Evolutionary conservation across 2,329 filamentous ascomycete genomes (phyloP), one percentile per base, ranked within the genome.

Genomic region (Seiridium cupressi): DNA sequence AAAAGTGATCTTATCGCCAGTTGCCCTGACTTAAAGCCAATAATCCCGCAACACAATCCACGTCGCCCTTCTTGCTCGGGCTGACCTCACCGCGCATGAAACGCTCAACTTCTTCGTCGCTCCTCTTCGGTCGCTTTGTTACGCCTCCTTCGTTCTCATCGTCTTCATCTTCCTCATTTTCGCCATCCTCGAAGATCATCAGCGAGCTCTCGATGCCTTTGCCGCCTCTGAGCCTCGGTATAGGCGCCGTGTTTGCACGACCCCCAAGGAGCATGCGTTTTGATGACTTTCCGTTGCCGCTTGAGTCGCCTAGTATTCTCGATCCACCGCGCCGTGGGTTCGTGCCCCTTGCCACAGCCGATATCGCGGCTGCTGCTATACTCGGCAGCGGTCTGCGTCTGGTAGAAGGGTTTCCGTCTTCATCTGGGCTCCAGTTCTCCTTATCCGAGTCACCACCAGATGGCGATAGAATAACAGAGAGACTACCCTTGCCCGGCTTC

Each of bases 21-120:
- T 92, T 92, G n/a, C 93, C 94, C 76, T 96, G 91, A 69, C 92
- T 96, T 51, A 98, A 81, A 55, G 91, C 94, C 63, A 97, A 74
- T 64, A 98, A 76, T n/a, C 92, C 92, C 58, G 94, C 92, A 51
- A 97, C 89, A 70, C 92, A 96, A 71, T 96, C 92, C 73, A 96
- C 81, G 71, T 97, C 94, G 60, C 88, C 85, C 72, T 87, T 88
- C 75, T 92, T 92, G 70, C 88, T 88, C 7, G 86, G 88, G 70
- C 85, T 86, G 63, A 86, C 81, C 38, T 84, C 83, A 55, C 81
- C 81, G 40, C 81, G 79, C 89, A 95, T 93, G 73, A 94, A 93
- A 3, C 80, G 81, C 63, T 89, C 85, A 48, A 94, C 82, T 55
- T 95, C 90, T 3, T 84, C 80, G 60, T 88, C 85, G 13, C 60